Evolutionary conservation across 1,139 yeast species (phyloP).

Genomic region (Lodderomyces jiufengensis): DNA sequence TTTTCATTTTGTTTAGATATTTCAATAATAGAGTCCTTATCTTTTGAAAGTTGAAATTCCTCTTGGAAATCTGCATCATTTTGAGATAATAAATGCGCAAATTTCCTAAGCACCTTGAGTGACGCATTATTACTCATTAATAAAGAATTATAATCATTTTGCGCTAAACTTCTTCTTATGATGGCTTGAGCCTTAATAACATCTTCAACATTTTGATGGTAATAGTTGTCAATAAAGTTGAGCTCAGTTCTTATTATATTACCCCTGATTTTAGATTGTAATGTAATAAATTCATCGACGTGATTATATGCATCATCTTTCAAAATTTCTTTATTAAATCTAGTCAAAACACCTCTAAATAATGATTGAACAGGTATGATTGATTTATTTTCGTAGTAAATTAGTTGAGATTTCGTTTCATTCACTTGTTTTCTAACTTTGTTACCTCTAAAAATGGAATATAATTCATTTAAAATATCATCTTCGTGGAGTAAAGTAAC

Average conservation of each 20-base stretch:
- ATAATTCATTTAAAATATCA: constrained; percentile 31
- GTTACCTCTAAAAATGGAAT: constrained; percentile 46
- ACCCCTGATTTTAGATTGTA: constrained; percentile 56
- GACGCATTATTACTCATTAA: constrained; percentile 74
- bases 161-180: constrained; percentile 65
- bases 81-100: constrained; percentile 73
- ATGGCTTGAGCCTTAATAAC: constrained; percentile 73
- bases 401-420: constrained; percentile 21
- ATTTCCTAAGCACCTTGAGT: constrained; percentile 68
- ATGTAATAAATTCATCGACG: constrained; percentile 30
- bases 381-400: constrained; percentile 19
- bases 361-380: constrained; percentile 31
- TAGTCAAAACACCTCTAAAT: constrained; percentile 45
- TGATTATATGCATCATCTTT: constrained; percentile 53
- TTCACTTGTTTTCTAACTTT: constrained; percentile 28
- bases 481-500: constrained; percentile 42
- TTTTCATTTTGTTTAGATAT: constrained; percentile 63
- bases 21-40: constrained; percentile 64
- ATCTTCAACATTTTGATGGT: constrained; percentile 49
- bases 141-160: constrained; percentile 70
- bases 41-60: constrained; percentile 65
- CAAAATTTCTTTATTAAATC: constrained; percentile 48
- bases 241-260: constrained; percentile 31
- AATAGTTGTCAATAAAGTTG: constrained; percentile 46
- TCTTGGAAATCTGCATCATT: constrained; percentile 73